Percentiles rank a stretch among this genome's conserved stretches.
phyloP scores from a whole-genome alignment of 129 eudicot species.

The Helianthus tuberosus region DNA sequence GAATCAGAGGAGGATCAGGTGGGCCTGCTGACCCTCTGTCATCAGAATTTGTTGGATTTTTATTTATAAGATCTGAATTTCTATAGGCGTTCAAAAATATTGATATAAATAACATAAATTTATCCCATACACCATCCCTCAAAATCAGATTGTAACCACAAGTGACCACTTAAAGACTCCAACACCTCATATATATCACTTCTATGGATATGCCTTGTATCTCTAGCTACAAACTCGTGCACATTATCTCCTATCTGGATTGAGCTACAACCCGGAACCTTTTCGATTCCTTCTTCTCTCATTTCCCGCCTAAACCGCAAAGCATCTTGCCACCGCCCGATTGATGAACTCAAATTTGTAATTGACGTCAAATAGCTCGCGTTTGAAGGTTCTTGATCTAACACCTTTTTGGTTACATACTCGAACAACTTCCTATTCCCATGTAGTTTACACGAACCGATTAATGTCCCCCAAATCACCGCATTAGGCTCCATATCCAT shows the following conservation, averaged over 20 bases:
- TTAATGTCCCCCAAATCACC: conserved; percentile 65
- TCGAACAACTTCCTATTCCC: conserved; percentile 48
- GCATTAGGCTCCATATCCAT: conserved; percentile 59
- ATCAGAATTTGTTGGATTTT: too few relatives aligned
- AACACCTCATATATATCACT: conserved; percentile 53
- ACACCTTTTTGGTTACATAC: conserved; percentile 45
- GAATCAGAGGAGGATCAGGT: too few relatives aligned
- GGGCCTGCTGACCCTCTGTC: too few relatives aligned
- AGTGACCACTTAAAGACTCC: conserved; percentile 44
- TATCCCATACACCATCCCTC: conserved; percentile 1
- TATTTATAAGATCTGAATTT: too few relatives aligned
- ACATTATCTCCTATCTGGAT: conserved; percentile 58
- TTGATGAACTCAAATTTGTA: conserved; percentile 53
- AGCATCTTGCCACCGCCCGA: conserved; percentile 62
- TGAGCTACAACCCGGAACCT: conserved; percentile 67
- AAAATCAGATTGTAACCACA: conserved; percentile 31
- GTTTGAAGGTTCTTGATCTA: conserved; percentile 49
- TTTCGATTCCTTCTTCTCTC: conserved; percentile 45
- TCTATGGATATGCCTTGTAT: conserved; percentile 53
- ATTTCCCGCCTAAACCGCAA: conserved; percentile 47
- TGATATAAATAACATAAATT: too few relatives aligned
- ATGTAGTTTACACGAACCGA: conserved; percentile 54
- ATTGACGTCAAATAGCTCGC: conserved; percentile 52
- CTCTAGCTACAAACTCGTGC: conserved; percentile 68
- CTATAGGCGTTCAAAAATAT: neutral